Percentiles rank a stretch among this genome's conserved stretches.
Conservation (phyloP, 352 stramenopile genomes). For the Phytophthora foliorum region DNA sequence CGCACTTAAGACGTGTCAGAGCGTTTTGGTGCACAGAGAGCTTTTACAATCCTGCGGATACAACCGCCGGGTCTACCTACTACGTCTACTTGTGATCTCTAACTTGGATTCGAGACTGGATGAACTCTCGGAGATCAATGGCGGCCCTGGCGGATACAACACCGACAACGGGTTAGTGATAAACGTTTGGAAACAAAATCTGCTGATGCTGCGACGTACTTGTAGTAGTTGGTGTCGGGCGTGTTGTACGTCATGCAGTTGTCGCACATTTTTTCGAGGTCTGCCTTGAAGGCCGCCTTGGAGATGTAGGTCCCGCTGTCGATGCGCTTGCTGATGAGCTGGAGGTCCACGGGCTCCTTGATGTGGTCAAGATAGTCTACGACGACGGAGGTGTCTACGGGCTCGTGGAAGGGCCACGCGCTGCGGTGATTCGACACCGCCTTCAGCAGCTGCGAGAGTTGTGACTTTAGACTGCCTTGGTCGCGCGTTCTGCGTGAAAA, state of each 20-base stretch:
- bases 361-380: constrained; percentile 98
- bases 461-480: constrained; percentile 83
- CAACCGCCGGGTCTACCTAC: background rate
- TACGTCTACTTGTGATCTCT: constrained; percentile 41
- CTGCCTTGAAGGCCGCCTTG: constrained; percentile 92
- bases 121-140: constrained; percentile 81
- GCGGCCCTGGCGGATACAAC: constrained; percentile 57
- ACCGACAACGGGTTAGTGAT: constrained; percentile 1
- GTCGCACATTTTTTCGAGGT: constrained; percentile 97
- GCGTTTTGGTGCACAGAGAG: background rate
- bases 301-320: constrained; percentile 91
- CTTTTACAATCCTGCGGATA: background rate
- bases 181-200: background rate
- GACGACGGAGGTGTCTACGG: constrained; percentile 95
- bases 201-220: constrained; percentile 60
- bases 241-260: constrained; percentile 99
- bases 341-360: constrained; percentile 94
- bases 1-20: too few relatives aligned
- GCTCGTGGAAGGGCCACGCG: constrained; percentile 98
- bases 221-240: constrained; percentile 96
- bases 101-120: constrained; percentile 74
- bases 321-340: constrained; percentile 86
- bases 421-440: constrained; percentile 95
- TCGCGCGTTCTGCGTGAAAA: constrained; percentile 66
- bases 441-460: constrained; percentile 90